Evolutionary conservation across 495 filamentous ascomycete genomes (phyloP).

Genomic region (Aspergillus mulundensis): DNA sequence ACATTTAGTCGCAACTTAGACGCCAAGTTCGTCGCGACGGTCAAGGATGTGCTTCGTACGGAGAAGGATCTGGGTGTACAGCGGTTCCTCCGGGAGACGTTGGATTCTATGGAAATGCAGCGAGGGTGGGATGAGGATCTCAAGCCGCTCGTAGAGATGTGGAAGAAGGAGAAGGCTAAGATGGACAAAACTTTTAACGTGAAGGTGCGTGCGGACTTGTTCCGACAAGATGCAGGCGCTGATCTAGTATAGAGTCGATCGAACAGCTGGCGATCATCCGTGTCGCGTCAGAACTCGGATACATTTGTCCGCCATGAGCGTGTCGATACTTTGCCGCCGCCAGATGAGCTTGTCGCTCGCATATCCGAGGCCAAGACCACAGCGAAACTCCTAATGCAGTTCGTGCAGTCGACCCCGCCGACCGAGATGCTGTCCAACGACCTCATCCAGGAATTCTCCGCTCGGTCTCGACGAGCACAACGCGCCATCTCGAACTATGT

Average conservation of each 20-base stretch:
- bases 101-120: slow-evolving; percentile 65
- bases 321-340: slow-evolving; percentile 57
- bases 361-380: slow-evolving; percentile 88
- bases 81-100: slow-evolving; percentile 79
- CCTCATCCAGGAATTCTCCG: slow-evolving; percentile 84
- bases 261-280: slow-evolving; percentile 10
- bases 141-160: slow-evolving; percentile 66
- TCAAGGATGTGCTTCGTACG: slow-evolving; percentile 71
- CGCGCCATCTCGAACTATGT: slow-evolving; percentile 82
- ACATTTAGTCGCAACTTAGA: slow-evolving; percentile 87
- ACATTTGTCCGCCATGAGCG: slow-evolving; percentile 42
- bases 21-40: slow-evolving; percentile 66
- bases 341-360: slow-evolving; percentile 75
- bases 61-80: slow-evolving; percentile 71
- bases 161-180: slow-evolving; percentile 75
- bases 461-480: slow-evolving; percentile 77
- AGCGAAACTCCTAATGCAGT: slow-evolving; percentile 84
- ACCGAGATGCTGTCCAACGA: slow-evolving; percentile 75
- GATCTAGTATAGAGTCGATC: neutral
- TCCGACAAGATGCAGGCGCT: neutral
- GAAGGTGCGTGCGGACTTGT: neutral
- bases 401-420: slow-evolving; percentile 76
- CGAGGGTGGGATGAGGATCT: slow-evolving; percentile 74
- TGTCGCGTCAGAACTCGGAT: slow-evolving; percentile 11
- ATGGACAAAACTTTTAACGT: neutral